Base-by-base conservation (phyloP, 345 rosid species). In the Eucalyptus urophylla region DNA sequence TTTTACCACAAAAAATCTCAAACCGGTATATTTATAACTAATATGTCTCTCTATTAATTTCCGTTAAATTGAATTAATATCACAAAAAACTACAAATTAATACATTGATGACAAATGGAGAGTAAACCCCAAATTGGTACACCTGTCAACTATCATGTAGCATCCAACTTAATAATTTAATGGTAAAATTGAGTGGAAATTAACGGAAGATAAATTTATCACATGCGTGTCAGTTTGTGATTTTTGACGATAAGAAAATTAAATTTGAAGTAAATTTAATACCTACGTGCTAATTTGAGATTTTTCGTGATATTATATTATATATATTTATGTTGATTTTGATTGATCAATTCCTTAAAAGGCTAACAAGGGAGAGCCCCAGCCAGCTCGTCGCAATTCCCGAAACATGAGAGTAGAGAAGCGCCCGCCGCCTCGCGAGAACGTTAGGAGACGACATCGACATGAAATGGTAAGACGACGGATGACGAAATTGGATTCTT, bases 201-300 rank as follows among this genome's bases (percentile, higher is more conserved):
- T 53, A 53, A 53, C 5, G 11, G 9, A 19, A 3, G 9, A 0
- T 19, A 19, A 19, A 53, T 19, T 19, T 53, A 53, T 53, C 0
- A 53, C 5, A 19, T 53, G 5, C 58, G 0, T 53, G 19, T 53
- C 2, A 3, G 0, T 53, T 53, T 53, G 11, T 21, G 11, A 19
- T 53, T 53, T 53, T 19, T 53, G 11, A 53, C 2, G 1, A 0
- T 21, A 0, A 19, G 5, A 53, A 53, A 21, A 53, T 21, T 53
- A 53, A 53, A 53, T 53, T 53, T 53, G 5, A 1, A 21, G 58
- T 53, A 21, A 21, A 53, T 53, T 53, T 53, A 53, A 53, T 19
- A 53, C 1, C 0, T 19, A 1, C 11, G 0, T 4, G 2, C 0
- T 1, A 53, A 53, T 21, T 53, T 21, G 25, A 53, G 2, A 53